Conservation (phyloP, 371 early-diverging fungal genomes). For the Chytridium lagenaria region DNA sequence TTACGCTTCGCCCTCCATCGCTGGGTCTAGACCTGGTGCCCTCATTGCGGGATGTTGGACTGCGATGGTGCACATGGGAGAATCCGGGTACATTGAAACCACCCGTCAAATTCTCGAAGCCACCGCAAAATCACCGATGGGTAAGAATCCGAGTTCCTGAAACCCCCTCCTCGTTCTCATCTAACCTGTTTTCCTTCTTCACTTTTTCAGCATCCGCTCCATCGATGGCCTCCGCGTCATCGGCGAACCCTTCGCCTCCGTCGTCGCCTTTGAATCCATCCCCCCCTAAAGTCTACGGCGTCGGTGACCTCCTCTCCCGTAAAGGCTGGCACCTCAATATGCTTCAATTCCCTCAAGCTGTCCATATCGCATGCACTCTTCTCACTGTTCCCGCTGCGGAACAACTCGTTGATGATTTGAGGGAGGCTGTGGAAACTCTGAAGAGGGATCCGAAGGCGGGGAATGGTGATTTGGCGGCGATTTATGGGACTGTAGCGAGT, state of each 20-base stretch:
- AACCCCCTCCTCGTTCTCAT: not conserved
- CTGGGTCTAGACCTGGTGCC: slow-evolving; percentile 94
- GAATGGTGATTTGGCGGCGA: slow-evolving; percentile 79
- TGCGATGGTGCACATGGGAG: slow-evolving; percentile 86
- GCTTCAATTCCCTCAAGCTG: slow-evolving; percentile 86
- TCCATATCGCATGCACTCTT: slow-evolving; percentile 91
- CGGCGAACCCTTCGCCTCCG: slow-evolving; percentile 85
- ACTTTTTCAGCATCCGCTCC: slow-evolving; percentile 53
- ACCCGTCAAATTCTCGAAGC: slow-evolving; percentile 82
- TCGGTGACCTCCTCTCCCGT: slow-evolving; percentile 70
- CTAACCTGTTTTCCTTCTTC: not conserved
- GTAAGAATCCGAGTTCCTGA: slow-evolving; percentile 42
- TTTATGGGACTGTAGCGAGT: slow-evolving; percentile 89
- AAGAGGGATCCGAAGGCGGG: slow-evolving; percentile 72
- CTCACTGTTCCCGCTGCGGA: slow-evolving; percentile 74
- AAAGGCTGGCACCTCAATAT: slow-evolving; percentile 83
- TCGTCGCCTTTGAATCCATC: slow-evolving; percentile 83
- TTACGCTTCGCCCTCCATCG: slow-evolving; percentile 92
- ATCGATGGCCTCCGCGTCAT: slow-evolving; percentile 81
- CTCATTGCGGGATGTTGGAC: slow-evolving; percentile 97
- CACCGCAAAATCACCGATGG: slow-evolving; percentile 72
- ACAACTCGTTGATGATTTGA: slow-evolving; percentile 79
- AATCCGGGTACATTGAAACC: slow-evolving; percentile 82
- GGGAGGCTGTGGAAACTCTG: slow-evolving; percentile 71
- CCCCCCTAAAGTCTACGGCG: slow-evolving; percentile 79